Percentiles rank a stretch among this genome's conserved stretches.
phyloP scores from a whole-genome alignment of 2,329 filamentous ascomycete species.

The Penicillium palitans region DNA sequence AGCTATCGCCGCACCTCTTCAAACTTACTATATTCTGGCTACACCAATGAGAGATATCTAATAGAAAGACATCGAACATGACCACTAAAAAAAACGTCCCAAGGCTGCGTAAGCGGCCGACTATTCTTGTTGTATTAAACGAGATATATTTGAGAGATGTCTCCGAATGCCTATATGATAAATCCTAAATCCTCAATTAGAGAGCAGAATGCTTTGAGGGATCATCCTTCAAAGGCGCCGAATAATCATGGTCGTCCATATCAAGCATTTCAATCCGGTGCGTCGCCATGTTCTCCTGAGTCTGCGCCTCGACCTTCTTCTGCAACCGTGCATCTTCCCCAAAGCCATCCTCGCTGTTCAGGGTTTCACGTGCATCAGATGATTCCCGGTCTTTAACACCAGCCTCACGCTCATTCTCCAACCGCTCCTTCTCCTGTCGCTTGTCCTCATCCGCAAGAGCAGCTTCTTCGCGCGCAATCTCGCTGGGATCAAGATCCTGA shows the following conservation, averaged over 20 bases:
- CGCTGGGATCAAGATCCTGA: conserved; percentile 60
- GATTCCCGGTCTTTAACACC: conserved; percentile 25
- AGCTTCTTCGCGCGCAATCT: conserved; percentile 47
- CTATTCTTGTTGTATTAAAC: neutral
- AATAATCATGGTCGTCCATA: conserved; percentile 23
- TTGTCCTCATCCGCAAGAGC: conserved; percentile 42
- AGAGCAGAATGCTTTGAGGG: conserved; percentile 22
- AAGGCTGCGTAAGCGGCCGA: no score
- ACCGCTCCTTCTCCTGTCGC: conserved; percentile 40
- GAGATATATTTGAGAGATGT: neutral
- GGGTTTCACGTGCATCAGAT: conserved; percentile 14
- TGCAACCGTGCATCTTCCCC: conserved; percentile 31
- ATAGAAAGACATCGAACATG: no score
- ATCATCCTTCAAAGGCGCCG: conserved; percentile 18
- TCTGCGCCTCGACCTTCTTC: conserved; percentile 33
- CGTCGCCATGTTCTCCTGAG: conserved; percentile 27
- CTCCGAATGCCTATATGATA: neutral
- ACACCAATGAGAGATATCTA: no score
- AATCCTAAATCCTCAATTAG: neutral
- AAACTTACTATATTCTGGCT: no score
- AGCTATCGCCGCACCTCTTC: no score
- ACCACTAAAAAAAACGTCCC: no score
- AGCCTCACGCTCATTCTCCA: conserved; percentile 32
- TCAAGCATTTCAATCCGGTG: conserved; percentile 28
- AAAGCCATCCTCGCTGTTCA: conserved; percentile 25